Evolutionary conservation across 2,329 filamentous ascomycete species (phyloP).

Genomic region (Sporothrix globosa): DNA sequence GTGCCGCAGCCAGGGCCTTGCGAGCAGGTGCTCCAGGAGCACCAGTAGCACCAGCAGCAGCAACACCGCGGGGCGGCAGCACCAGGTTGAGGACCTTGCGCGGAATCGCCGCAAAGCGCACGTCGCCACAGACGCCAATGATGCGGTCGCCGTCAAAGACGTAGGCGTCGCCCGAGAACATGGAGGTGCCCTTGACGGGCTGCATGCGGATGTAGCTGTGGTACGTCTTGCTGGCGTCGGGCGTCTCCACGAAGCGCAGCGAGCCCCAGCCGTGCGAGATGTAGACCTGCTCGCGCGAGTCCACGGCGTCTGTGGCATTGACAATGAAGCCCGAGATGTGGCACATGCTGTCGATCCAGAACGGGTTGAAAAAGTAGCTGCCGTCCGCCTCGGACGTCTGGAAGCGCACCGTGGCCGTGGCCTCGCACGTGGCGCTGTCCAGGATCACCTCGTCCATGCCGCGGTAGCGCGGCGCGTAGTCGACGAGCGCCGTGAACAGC

Average conservation of each 20-base stretch:
- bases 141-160: constrained; percentile 57
- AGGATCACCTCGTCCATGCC: constrained; percentile 64
- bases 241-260: constrained; percentile 54
- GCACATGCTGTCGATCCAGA: constrained; percentile 62
- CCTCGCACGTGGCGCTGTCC: constrained; percentile 51
- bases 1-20: constrained; percentile 43
- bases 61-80: constrained; percentile 61
- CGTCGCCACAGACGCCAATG: constrained; percentile 55
- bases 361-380: constrained; percentile 59
- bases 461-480: constrained; percentile 58
- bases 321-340: constrained; percentile 65
- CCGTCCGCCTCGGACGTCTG: constrained; percentile 54
- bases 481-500: constrained; percentile 60
- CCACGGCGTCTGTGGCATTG: constrained; percentile 60
- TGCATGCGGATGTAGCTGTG: constrained; percentile 63
- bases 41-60: constrained; percentile 44
- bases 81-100: constrained; percentile 68
- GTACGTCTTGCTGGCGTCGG: constrained; percentile 53
- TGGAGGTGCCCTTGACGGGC: constrained; percentile 54
- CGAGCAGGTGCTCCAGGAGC: constrained; percentile 36
- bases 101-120: constrained; percentile 69
- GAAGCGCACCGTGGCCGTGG: constrained; percentile 51
- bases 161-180: constrained; percentile 59
- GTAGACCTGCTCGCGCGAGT: constrained; percentile 59
- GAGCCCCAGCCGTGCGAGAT: constrained; percentile 64